Evolutionary conservation across 192 early-diverging fungal species (phyloP), one percentile per base, ranked within the genome.

Genomic region (Umbelopsis vinacea): DNA sequence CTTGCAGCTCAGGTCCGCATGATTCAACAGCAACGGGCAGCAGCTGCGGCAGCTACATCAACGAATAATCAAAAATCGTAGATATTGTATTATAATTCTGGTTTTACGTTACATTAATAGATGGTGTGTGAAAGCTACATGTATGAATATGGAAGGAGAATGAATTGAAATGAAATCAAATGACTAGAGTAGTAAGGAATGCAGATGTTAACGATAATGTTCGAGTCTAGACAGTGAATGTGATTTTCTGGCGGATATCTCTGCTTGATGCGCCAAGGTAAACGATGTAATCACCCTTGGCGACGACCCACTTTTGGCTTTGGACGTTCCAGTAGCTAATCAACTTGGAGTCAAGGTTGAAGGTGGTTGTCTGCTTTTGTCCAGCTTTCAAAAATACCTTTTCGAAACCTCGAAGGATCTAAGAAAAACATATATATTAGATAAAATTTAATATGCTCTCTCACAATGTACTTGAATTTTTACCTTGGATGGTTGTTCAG

Each of bases 211-310:
- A 12, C 29, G 7, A 26, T 15, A 8, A 17, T 12, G 10, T 11
- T 15, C 2, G 26, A 15, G 11, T 63, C 33, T 63, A 63, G 24
- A 55, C 22, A n/a, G 43, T 66, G 29, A 75, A 60, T 7, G 40
- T 52, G 17, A 14, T 24, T 33, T 52, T 57, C 0, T 19, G 17
- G 10, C 74, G 68, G 37, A 90, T 79, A 74, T 90, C 88, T 19
- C 76, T 70, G 46, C 68, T 73, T 26, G 74, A 78, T 45, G 87
- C 81, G 17, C 89, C 89, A 55, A 91, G 77, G 46, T 67, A 50
- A 11, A 88, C 72, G 6, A n/a, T 67, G 66, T 84, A 91, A 23
- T 69, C 37, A 22, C 89, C 89, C 7, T 10, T 2, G 21, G 88
- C 74, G 17, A 83, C 53, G n/a, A 57, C 71, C 85, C 85, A 91